A percentile compares a stretch with the other conserved stretches of the same genome.
These are phyloP conservation scores for Naganishia albida DNA, from an alignment of 1,284 basidiomycete species.

Conservation along the genomic window DNA sequence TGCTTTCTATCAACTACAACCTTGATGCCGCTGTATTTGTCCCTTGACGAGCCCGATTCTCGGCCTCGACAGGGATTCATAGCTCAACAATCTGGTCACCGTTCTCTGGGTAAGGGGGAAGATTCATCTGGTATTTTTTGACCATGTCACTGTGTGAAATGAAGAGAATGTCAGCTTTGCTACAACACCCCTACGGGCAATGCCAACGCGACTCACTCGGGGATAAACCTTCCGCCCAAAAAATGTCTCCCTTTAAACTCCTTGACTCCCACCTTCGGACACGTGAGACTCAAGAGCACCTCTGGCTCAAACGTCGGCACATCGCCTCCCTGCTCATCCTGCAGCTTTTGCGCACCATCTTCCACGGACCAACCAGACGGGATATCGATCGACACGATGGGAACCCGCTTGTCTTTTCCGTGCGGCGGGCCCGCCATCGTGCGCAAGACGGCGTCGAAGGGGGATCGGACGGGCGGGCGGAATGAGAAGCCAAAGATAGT, in stretches of 20 bases:
- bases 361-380: conserved; percentile 91
- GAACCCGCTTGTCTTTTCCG: conserved; percentile 55
- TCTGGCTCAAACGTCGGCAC: conserved; percentile 64
- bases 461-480: conserved; percentile 78
- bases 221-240: conserved; percentile 87
- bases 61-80: conserved; percentile 2
- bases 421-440: conserved; percentile 60
- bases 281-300: conserved; percentile 85
- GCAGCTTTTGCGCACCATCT: conserved; percentile 43
- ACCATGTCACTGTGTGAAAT: conserved; percentile 61
- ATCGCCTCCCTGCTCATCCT: conserved; percentile 66
- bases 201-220: conserved; percentile 61
- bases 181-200: not conserved
- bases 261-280: conserved; percentile 84
- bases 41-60: not conserved
- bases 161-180: not conserved
- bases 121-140: conserved; percentile 70
- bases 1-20: conserved; percentile 1
- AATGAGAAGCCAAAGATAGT: conserved; percentile 97
- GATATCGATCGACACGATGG: conserved; percentile 90
- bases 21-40: not conserved
- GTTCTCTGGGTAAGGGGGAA: conserved; percentile 72
- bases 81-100: conserved; percentile 75
- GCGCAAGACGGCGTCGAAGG: conserved; percentile 76
- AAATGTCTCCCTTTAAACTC: conserved; percentile 80